Conservation (phyloP, 257 asterid genomes). For the Ballota nigra region DNA sequence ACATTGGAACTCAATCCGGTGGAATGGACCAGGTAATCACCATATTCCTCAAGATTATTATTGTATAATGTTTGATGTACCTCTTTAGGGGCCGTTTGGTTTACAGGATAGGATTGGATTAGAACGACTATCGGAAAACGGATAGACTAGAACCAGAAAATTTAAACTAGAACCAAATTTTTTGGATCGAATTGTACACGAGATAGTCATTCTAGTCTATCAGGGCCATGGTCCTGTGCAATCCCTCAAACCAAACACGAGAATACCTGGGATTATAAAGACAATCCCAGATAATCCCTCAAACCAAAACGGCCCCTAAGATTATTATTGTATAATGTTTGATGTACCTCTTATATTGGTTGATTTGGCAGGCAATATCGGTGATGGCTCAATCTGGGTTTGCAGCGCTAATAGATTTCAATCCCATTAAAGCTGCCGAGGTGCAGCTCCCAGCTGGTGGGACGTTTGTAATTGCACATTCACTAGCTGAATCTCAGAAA, state of each 20-base stretch:
- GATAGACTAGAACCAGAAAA: no score
- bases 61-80: not conserved
- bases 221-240: no score
- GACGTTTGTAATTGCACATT: slow-evolving; percentile 82
- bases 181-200: no score
- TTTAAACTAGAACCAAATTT: no score
- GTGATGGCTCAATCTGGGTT: slow-evolving; percentile 93
- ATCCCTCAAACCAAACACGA: no score
- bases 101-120: no score
- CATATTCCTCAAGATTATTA: not conserved
- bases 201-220: no score
- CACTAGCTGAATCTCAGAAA: slow-evolving; percentile 92
- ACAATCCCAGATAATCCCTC: no score
- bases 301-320: no score
- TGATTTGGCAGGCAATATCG: slow-evolving; percentile 71
- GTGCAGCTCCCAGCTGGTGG: slow-evolving; percentile 93
- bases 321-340: not conserved
- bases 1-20: slow-evolving; percentile 97
- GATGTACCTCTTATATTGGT: not conserved
- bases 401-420: slow-evolving; percentile 95
- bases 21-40: slow-evolving; percentile 96
- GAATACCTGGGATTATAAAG: no score
- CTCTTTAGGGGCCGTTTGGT: no score
- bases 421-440: slow-evolving; percentile 85
- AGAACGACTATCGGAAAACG: no score